Evolutionary conservation across 2,329 filamentous ascomycete genomes (phyloP).

Genomic region (Fusarium napiforme): DNA sequence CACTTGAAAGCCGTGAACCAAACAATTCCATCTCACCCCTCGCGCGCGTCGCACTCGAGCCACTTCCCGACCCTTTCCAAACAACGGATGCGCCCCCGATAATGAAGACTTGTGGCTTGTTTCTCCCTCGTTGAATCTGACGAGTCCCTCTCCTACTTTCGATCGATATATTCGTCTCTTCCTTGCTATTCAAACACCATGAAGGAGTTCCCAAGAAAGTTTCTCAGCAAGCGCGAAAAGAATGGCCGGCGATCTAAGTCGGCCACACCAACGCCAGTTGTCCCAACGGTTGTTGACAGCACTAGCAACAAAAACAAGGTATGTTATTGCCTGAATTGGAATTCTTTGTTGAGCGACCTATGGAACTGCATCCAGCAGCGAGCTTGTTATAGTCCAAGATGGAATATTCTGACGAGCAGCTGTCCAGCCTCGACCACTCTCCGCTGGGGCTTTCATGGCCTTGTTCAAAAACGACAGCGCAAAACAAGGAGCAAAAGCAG

Average conservation of each 20-base stretch:
- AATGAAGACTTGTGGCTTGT: constrained; percentile 46
- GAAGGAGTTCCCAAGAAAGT: constrained; percentile 70
- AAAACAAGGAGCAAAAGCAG: constrained; percentile 57
- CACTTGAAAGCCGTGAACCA: background rate
- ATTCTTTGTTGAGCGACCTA: background rate
- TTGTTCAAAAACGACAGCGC: constrained; percentile 72
- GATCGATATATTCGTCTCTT: background rate
- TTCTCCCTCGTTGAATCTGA: constrained; percentile 48
- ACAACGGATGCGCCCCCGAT: constrained; percentile 42
- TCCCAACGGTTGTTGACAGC: constrained; percentile 35
- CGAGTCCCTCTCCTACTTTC: constrained; percentile 39
- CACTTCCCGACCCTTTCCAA: constrained; percentile 26
- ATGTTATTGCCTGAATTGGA: constrained; percentile 35
- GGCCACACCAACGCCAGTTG: constrained; percentile 63
- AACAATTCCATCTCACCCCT: constrained; percentile 8
- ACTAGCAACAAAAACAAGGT: constrained; percentile 57
- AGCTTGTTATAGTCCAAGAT: background rate
- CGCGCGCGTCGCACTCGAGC: constrained; percentile 33
- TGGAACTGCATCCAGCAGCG: background rate
- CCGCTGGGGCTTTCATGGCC: constrained; percentile 68
- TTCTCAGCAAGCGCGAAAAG: constrained; percentile 78
- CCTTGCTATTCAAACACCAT: constrained; percentile 51
- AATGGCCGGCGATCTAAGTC: constrained; percentile 66
- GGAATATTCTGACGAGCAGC: constrained; percentile 18
- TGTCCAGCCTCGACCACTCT: constrained; percentile 61